Base-by-base conservation (phyloP, 306 rosid genomes). In the Trichosanthes cucumerina region DNA sequence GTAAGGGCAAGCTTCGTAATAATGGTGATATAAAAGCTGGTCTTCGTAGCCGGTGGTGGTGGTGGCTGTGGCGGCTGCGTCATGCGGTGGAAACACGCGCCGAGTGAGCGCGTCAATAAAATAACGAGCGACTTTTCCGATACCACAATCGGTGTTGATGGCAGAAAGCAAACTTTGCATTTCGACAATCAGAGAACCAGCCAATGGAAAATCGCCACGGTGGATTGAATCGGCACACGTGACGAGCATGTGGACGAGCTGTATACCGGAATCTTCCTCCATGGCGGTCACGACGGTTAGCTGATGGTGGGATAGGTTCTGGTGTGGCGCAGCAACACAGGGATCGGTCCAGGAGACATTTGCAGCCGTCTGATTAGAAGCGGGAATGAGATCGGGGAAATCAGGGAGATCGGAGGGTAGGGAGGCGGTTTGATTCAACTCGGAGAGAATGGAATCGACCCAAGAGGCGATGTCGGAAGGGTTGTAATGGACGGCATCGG, bases 201-300 rank as follows among this genome's bases (percentile, higher is more conserved):
- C 96, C 78, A 90, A 72, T 73, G 86, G 43, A 11, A 92, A 75
- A 10, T 92, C 89, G 63, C 96, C 97, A 50, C 88, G 93, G 75
- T 90, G 97, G 54, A 93, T 76, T 0, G 88, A 90, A 49, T 89
- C 94, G 0, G 98, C 98, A 84, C 98, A 93, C 65, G 94, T 89
- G 81, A 93, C 83, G 72, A 93, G 85, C 89, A 81, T 72, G 78
- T 93, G 97, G 36, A 93, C 97, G 5, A 93, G 89, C 75, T 86
- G 86, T 31, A 93, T 92, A 9, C 92, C 98, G 0, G 97, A 90
- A 80, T 93, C 96, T 80, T 93, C 98, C 79, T 93, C 98, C 80
- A 85, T 82, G 15, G 92, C 87, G 9, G 88, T 52, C 7, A 87
- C 79, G 43, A 80, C 77, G 33, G 86, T 77, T 3, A 82, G 28